Base-by-base conservation (phyloP, 257 asterid genomes). In the Gardenia jasminoides region DNA sequence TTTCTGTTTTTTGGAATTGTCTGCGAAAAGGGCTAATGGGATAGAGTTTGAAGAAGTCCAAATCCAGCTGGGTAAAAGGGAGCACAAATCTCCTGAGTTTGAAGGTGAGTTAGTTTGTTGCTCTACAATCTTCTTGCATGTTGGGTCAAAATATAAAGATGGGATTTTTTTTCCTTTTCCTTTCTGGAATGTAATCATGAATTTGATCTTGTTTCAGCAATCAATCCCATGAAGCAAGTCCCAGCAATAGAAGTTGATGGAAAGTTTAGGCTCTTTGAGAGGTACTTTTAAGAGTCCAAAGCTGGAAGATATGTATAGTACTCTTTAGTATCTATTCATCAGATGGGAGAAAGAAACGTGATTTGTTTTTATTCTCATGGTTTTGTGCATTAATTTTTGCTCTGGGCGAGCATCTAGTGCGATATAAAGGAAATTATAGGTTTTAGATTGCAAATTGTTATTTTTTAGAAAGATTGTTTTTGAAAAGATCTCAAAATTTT, bases 181-280 rank as follows among this genome's bases (percentile, higher is more conserved):
- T n/a, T 72, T 33, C 47, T 66, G 48, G 22, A 22, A 12, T 70
- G 31, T 66, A 30, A 36, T 58, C 50, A 39, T n/a, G 30, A n/a
- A 66, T 81, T 22, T 68, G 78, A 10, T 17, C 22, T 84, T 19
- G 48, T 22, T 67, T 79, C 90, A 96, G 99, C 81, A 48, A 80
- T 91, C 70, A 96, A 96, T 64, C 97, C 98, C 76, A 68, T 91
- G 94, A 89, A 46, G 84, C 77, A 91, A 88, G 91, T 96, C 54
- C 99, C 99, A 19, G 98, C 97, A 17, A 90, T 96, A 48, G 79
- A 61, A 13, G 90, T 86, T 50, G 97, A 96, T 84, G 99, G 93
- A 83, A 84, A 91, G 77, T 92, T 93, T 84, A 93, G 87, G 92
- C 99, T 96, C 71, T 90, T 77, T 61, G 99, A 96, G 89, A 93